Percentiles rank a stretch among this genome's conserved stretches.
Evolutionary conservation across 1,284 basidiomycete genomes (phyloP).

Genomic region (Schizopora paradoxa): DNA sequence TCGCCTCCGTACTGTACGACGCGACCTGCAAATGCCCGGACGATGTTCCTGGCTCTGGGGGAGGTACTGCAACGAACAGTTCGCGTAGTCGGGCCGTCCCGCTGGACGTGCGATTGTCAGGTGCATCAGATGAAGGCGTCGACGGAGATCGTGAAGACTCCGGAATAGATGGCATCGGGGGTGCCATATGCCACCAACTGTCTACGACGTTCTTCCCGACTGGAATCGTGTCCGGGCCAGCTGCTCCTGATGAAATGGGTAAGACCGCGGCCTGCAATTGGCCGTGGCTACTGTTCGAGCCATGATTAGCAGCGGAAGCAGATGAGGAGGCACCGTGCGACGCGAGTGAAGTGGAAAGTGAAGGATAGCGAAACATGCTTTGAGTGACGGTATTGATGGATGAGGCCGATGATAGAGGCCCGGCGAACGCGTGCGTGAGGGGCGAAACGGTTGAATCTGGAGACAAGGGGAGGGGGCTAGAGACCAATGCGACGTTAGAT

Average conservation of each 20-base stretch:
- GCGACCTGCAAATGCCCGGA: slow-evolving; percentile 3
- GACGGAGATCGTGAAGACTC: slow-evolving; percentile 12
- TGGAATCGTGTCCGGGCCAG: neutral
- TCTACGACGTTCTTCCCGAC: neutral
- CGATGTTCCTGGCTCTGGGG: neutral
- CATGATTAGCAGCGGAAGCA: neutral
- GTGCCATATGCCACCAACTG: slow-evolving; percentile 6
- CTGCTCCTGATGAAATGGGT: neutral
- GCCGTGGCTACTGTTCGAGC: neutral
- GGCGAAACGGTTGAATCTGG: slow-evolving; percentile 4
- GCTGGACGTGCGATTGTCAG: neutral
- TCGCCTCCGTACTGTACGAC: too few relatives aligned
- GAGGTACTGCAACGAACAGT: neutral
- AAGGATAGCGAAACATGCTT: slow-evolving; percentile 14
- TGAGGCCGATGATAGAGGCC: neutral
- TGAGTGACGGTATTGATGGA: neutral
- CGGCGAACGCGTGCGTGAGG: neutral
- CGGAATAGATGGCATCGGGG: slow-evolving; percentile 16
- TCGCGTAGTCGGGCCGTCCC: slow-evolving; percentile 9
- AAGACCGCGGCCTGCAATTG: neutral
- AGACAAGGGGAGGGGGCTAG: neutral
- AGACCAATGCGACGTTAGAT: neutral
- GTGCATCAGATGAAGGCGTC: neutral
- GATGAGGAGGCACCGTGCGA: neutral
- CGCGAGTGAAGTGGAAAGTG: slow-evolving; percentile 5